phyloP scores from a whole-genome alignment of 805 yeast species.

The Candida patagonica region DNA sequence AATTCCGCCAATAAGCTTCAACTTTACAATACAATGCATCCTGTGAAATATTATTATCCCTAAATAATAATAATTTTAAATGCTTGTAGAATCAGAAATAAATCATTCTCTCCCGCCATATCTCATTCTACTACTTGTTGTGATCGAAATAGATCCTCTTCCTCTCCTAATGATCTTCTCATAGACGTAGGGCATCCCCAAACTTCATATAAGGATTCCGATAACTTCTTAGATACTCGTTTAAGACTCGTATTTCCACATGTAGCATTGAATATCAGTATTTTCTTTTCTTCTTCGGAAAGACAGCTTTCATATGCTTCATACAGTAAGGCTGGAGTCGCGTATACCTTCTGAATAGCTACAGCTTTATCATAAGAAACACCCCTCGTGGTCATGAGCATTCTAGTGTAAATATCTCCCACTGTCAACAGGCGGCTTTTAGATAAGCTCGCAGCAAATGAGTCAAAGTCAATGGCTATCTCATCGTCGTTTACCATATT shows the following conservation, averaged over 20 bases:
- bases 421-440: constrained; percentile 65
- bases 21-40: no score
- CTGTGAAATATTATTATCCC: no score
- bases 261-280: constrained; percentile 28
- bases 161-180: no score
- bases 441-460: constrained; percentile 59
- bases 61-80: no score
- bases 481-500: background rate
- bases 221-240: constrained; percentile 42
- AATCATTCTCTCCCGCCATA: no score
- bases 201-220: constrained; percentile 42
- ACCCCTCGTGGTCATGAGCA: constrained; percentile 76
- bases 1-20: no score
- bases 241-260: constrained; percentile 40
- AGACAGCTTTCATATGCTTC: constrained; percentile 32
- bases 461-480: constrained; percentile 37
- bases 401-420: constrained; percentile 61
- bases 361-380: constrained; percentile 78
- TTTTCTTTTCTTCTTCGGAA: constrained; percentile 27
- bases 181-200: constrained; percentile 54
- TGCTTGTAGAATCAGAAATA: no score
- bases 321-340: constrained; percentile 59
- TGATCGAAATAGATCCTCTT: no score
- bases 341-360: constrained; percentile 58
- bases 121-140: no score